Evolutionary conservation across 2,329 filamentous ascomycete species (phyloP).

Genomic region (Fusarium staphyleae): DNA sequence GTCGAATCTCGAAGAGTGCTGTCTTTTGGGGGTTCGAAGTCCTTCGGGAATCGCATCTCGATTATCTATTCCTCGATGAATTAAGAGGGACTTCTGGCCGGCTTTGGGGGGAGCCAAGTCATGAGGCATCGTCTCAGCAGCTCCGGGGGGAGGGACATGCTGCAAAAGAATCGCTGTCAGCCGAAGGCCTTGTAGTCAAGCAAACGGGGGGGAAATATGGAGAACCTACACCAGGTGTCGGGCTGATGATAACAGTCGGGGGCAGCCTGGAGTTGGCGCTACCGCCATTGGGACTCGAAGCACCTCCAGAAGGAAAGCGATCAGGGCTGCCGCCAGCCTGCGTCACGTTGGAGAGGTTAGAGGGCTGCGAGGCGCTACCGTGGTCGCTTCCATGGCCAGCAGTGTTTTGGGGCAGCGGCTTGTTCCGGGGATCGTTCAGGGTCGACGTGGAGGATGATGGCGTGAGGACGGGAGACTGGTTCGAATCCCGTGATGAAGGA

Average conservation of each 20-base stretch:
- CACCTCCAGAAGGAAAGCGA: conserved; percentile 51
- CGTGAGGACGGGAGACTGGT: conserved; percentile 71
- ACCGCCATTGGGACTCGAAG: conserved; percentile 49
- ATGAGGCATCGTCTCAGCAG: conserved; percentile 96
- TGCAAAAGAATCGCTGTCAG: conserved; percentile 28
- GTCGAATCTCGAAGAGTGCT: conserved; percentile 97
- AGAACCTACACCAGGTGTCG: conserved; percentile 82
- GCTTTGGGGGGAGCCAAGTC: conserved; percentile 94
- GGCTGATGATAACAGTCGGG: conserved; percentile 92
- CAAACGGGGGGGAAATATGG: conserved; percentile 19
- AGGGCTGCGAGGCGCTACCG: conserved; percentile 50
- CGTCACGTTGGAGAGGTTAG: conserved; percentile 47
- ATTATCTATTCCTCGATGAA: conserved; percentile 86
- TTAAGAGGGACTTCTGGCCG: conserved; percentile 84
- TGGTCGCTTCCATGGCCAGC: conserved; percentile 54
- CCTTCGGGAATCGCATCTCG: conserved; percentile 93
- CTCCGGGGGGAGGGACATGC: conserved; percentile 92
- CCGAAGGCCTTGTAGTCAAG: not conserved
- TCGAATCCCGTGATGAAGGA: conserved; percentile 68
- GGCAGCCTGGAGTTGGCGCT: conserved; percentile 58
- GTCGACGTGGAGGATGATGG: conserved; percentile 90
- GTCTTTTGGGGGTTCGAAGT: conserved; percentile 91
- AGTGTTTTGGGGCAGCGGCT: conserved; percentile 71
- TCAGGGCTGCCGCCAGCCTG: conserved; percentile 50
- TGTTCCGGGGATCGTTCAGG: conserved; percentile 84